Conservation (phyloP, 2,329 filamentous ascomycete species). For the Colletotrichum cereale region DNA sequence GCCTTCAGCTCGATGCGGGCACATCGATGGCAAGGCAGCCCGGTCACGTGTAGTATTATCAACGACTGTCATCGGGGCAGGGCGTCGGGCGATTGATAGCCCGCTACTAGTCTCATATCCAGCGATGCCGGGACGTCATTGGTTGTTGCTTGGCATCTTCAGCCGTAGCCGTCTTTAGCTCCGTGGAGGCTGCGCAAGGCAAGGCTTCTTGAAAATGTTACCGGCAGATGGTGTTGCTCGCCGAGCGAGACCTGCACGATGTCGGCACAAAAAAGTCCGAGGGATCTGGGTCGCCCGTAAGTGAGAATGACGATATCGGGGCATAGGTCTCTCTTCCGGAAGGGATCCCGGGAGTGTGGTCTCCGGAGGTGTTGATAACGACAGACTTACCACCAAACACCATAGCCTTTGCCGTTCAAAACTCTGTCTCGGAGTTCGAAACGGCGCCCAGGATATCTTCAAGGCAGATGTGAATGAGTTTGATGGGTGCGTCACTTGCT, state of each 20-base stretch:
- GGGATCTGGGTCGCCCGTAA: neutral
- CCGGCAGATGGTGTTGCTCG: neutral
- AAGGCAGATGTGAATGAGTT: neutral
- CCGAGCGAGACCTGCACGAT: neutral
- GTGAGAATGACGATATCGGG: neutral
- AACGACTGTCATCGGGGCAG: constrained; percentile 41
- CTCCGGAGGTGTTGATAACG: neutral
- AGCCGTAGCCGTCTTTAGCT: neutral
- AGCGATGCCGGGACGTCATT: constrained; percentile 18
- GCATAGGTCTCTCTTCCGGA: neutral
- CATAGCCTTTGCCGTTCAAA: neutral
- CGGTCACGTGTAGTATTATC: constrained; percentile 24
- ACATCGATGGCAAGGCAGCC: constrained; percentile 4
- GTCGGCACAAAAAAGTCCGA: neutral
- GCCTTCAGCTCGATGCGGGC: constrained; percentile 14
- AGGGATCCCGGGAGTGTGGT: neutral
- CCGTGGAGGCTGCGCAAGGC: constrained; percentile 24
- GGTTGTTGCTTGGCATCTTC: constrained; percentile 2
- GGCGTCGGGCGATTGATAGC: constrained; percentile 49
- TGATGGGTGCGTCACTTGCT: neutral
- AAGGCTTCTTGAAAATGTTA: neutral
- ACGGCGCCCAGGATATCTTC: no score
- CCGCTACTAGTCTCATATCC: constrained; percentile 41
- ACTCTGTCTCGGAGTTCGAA: neutral
- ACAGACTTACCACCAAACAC: neutral